phyloP scores from a whole-genome alignment of 805 yeast genomes.

The Nakazawaea wyomingensis region DNA sequence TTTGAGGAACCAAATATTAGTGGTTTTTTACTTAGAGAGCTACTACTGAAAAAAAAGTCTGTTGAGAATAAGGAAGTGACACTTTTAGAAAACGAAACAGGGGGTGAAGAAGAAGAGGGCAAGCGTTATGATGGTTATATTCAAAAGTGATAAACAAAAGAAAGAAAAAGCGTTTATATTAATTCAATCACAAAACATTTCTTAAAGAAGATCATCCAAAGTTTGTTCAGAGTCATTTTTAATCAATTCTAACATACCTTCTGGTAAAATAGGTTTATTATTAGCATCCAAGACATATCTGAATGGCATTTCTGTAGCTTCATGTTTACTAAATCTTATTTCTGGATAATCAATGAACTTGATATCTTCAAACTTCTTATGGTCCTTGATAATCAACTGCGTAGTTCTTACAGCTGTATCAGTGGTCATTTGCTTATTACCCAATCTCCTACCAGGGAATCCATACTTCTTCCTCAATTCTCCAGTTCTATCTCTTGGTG shows the following conservation, averaged over 20 bases:
- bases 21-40: conserved; percentile 65
- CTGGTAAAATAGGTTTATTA: conserved; percentile 79
- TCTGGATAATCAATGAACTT: conserved; percentile 92
- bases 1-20: conserved; percentile 85
- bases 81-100: conserved; percentile 7
- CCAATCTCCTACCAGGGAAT: conserved; percentile 81
- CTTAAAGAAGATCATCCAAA: conserved; percentile 57
- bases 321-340: conserved; percentile 78
- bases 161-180: no score
- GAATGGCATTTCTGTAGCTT: conserved; percentile 97
- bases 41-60: conserved; percentile 21
- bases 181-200: no score
- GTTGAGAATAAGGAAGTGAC: conserved; percentile 7
- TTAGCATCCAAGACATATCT: conserved; percentile 67
- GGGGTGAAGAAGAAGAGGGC: conserved; percentile 5
- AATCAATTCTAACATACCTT: conserved; percentile 85
- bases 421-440: conserved; percentile 91
- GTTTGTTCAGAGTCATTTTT: conserved; percentile 81
- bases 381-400: conserved; percentile 63
- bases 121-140: no score
- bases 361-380: conserved; percentile 60
- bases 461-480: conserved; percentile 79
- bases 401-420: conserved; percentile 96
- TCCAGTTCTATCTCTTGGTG: conserved; percentile 89
- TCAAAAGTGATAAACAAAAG: no score